Base-by-base conservation (phyloP, 352 stramenopile genomes). In the Phytophthora multivora region DNA sequence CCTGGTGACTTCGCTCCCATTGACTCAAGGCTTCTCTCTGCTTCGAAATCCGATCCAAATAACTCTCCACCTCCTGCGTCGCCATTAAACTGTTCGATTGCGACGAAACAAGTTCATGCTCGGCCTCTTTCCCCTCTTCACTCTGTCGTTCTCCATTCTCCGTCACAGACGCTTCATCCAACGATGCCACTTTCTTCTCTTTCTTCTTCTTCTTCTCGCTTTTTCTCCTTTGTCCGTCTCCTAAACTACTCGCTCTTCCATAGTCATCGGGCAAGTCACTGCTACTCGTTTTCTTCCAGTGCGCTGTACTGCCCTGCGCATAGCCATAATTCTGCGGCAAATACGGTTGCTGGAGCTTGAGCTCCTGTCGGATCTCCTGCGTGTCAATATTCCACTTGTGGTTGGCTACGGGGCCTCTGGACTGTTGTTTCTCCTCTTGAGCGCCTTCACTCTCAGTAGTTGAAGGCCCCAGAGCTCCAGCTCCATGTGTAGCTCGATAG, bases 321-420 rank as follows among this genome's bases (percentile, higher is more conserved):
- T 19, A 36, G 5, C 69, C 64, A 30, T 71, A 59, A 26, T 58
- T 39, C n/a, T 77, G 68, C 7, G 57, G 59, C 12, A 71, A 67
- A 51, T 73, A 76, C 1, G 62, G 67, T 49, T 64, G 56, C 19
- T 69, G 73, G 8, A 71, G 26, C 8, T 64, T 63, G 18, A 74
- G 70, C 58, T 92, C 73, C 8, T 86, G 80, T 39, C 71, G 65
- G 35, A 92, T 80, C 36, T 71, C 77, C 10, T 75, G 59, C 18
- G 83, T 90, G 53, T 92, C 73, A 58, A 92, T 83, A 35, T 86
- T 69, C 83, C 83, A 92, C 63, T 92, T 92, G 60, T 67, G 73
- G 43, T 79, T 88, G 19, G 54, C 78, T 25, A 86, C 82, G 13
- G 69, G 60, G 0, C 78, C 78, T 51, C 83, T 66, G 1, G 60